Evolutionary conservation across 129 eudicot genomes (phyloP).

Genomic region (Lonicera japonica): DNA sequence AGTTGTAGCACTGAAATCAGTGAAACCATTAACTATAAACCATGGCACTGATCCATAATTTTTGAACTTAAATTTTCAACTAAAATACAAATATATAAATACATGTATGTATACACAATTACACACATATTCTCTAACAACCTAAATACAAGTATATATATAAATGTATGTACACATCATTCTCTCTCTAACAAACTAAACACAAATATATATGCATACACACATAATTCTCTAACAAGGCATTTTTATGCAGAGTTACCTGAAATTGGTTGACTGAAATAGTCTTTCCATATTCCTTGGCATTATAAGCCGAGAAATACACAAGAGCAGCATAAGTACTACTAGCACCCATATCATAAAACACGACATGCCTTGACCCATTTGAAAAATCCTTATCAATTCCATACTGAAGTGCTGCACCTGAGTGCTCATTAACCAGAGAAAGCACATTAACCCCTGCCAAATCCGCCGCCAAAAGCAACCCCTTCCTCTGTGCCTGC

Average conservation of each 20-base stretch:
- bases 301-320: slow-evolving; percentile 79
- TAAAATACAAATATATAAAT: too few species aligned
- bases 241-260: slow-evolving; percentile 28
- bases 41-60: too few species aligned
- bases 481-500: slow-evolving; percentile 72
- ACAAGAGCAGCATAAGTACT: slow-evolving; percentile 97
- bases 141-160: too few species aligned
- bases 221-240: background rate
- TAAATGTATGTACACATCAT: too few species aligned
- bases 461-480: slow-evolving; percentile 76
- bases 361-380: slow-evolving; percentile 79
- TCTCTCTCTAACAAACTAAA: too few species aligned
- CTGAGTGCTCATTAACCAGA: slow-evolving; percentile 80
- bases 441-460: slow-evolving; percentile 87
- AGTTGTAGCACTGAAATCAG: too few species aligned
- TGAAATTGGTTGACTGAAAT: slow-evolving; percentile 84
- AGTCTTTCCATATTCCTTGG: slow-evolving; percentile 89
- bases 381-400: slow-evolving; percentile 90
- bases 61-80: too few species aligned
- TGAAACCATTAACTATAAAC: too few species aligned
- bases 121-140: too few species aligned
- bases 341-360: slow-evolving; percentile 94
- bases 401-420: slow-evolving; percentile 98
- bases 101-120: too few species aligned
- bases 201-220: too few species aligned